Conservation (phyloP, 768 basidiomycete genomes). For the Panellus pusillus region DNA sequence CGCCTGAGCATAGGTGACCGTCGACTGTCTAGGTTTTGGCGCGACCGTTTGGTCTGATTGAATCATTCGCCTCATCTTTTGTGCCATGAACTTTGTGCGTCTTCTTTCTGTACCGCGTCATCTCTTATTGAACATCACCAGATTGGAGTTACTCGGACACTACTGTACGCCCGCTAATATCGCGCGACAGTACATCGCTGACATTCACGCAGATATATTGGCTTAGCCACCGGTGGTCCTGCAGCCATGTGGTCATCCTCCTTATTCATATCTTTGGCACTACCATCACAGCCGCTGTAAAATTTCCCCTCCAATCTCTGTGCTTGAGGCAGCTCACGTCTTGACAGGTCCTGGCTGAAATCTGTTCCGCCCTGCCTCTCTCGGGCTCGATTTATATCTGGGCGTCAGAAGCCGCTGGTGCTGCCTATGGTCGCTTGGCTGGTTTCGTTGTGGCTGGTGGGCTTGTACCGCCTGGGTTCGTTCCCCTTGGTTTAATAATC, state of each 20-base stretch:
- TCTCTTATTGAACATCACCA: not conserved
- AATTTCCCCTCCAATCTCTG: not conserved
- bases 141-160: not conserved
- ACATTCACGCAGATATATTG: not conserved
- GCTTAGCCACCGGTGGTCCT: not conserved
- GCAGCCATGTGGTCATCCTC: not conserved
- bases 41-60: not conserved
- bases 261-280: not conserved
- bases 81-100: slow-evolving; percentile 1
- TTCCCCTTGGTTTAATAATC: not conserved
- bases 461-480: not conserved
- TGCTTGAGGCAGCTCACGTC: not conserved
- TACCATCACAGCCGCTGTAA: not conserved
- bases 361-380: not conserved
- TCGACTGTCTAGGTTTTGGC: not conserved
- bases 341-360: not conserved
- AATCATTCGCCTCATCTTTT: slow-evolving; percentile 1
- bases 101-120: not conserved
- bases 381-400: not conserved
- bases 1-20: not conserved
- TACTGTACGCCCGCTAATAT: not conserved
- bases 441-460: not conserved
- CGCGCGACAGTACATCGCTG: not conserved
- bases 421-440: not conserved
- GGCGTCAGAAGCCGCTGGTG: not conserved